Conservation (phyloP, 441 rosid species). For the Capsella rubella region DNA sequence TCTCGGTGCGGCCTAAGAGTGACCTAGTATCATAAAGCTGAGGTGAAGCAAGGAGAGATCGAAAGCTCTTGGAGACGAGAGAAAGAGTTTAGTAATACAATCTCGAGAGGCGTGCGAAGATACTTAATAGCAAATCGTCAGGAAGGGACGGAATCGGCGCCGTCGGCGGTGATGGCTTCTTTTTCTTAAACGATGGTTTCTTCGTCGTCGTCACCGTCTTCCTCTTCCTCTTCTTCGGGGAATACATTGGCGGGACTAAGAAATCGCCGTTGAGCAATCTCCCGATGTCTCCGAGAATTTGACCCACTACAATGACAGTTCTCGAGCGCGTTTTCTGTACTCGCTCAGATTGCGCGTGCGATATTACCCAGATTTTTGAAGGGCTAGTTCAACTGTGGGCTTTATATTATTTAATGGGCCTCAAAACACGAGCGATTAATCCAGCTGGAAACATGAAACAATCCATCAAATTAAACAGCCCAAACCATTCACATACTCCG, state of each 20-base stretch:
- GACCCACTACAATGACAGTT: no score
- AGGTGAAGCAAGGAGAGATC: conserved; percentile 3
- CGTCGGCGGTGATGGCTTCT: not conserved
- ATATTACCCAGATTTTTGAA: no score
- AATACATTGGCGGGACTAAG: not conserved
- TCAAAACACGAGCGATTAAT: no score
- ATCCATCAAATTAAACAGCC: no score
- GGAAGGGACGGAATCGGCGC: not conserved
- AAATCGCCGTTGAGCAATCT: not conserved
- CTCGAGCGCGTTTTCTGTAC: not conserved
- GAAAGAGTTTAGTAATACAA: conserved; percentile 3
- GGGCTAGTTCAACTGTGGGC: no score
- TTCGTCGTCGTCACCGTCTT: not conserved
- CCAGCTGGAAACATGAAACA: no score
- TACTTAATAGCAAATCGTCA: conserved; percentile 8
- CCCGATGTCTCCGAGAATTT: not conserved
- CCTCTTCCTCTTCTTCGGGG: not conserved
- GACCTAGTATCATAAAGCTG: conserved; percentile 22
- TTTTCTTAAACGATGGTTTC: not conserved
- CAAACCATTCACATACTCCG: no score
- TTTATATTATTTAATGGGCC: no score
- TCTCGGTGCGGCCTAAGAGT: not conserved
- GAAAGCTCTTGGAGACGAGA: conserved; percentile 15
- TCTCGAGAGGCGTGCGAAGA: conserved; percentile 13
- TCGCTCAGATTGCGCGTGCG: not conserved